phyloP scores from a whole-genome alignment of 2,329 filamentous ascomycete genomes.

The Sclerotinia subarctica region DNA sequence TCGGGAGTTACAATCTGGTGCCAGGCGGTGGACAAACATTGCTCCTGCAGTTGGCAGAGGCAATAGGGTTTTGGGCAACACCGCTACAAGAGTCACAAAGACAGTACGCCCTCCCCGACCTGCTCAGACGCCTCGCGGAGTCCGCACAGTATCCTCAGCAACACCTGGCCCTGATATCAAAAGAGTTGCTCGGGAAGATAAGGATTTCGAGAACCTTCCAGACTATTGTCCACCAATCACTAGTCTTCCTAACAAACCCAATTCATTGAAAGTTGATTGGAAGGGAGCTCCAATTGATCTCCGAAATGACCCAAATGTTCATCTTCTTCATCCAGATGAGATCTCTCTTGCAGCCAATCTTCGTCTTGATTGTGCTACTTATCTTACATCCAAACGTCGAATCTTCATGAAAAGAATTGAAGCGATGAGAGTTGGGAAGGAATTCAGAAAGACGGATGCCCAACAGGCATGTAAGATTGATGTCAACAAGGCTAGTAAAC shows the following conservation, averaged over 20 bases:
- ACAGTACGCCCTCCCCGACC: conserved; percentile 21
- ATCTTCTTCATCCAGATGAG: conserved; percentile 76
- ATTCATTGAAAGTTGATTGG: conserved; percentile 81
- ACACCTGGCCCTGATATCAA: conserved; percentile 40
- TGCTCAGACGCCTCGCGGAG: conserved; percentile 23
- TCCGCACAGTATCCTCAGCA: conserved; percentile 3
- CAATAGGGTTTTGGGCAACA: conserved; percentile 8
- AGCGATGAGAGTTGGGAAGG: conserved; percentile 64
- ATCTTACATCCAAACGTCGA: conserved; percentile 87
- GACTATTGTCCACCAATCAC: conserved; percentile 69
- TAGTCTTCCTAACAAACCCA: conserved; percentile 63
- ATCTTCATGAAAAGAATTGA: conserved; percentile 79
- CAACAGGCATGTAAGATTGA: conserved; percentile 98
- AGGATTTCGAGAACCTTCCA: conserved; percentile 68
- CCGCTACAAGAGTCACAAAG: conserved; percentile 15
- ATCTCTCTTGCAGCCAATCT: conserved; percentile 72
- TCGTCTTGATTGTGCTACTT: conserved; percentile 80
- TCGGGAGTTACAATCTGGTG: conserved; percentile 27
- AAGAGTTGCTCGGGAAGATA: conserved; percentile 73
- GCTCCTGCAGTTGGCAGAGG: conserved; percentile 28
- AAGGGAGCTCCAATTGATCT: conserved; percentile 78
- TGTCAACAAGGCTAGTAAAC: conserved; percentile 92
- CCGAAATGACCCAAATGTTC: conserved; percentile 63
- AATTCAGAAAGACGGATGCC: conserved; percentile 92
- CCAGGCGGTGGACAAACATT: conserved; percentile 32